Percentiles rank a stretch among this genome's conserved stretches.
Evolutionary conservation across 768 basidiomycete genomes (phyloP).

Genomic region (Asterophora lycoperdoides): DNA sequence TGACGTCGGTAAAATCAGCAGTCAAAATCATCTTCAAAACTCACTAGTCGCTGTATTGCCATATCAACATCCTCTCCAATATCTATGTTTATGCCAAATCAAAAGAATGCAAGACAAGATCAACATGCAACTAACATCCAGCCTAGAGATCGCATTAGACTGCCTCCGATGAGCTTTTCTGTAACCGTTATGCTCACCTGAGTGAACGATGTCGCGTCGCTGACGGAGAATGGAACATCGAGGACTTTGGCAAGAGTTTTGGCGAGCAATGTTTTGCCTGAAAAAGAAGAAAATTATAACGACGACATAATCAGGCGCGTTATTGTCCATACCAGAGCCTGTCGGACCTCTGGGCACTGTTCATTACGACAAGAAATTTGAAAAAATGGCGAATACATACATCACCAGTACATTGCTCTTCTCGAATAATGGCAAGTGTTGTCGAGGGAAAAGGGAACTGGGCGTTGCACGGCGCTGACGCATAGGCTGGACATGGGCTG

Average conservation of each 20-base stretch:
- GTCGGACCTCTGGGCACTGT: constrained; percentile 63
- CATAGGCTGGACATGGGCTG: constrained; percentile 64
- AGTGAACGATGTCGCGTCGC: constrained; percentile 92
- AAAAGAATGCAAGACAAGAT: not conserved
- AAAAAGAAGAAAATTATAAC: not conserved
- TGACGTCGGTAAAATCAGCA: not conserved
- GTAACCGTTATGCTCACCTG: constrained; percentile 44
- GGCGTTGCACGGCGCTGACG: constrained; percentile 31
- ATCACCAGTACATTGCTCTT: constrained; percentile 95
- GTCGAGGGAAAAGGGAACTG: constrained; percentile 37
- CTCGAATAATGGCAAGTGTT: constrained; percentile 64
- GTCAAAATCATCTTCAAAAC: constrained; percentile 12
- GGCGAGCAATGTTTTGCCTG: constrained; percentile 89
- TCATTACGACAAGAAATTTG: not conserved
- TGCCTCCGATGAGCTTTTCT: not conserved
- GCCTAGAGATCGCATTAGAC: constrained; percentile 38
- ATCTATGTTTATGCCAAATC: constrained; percentile 41
- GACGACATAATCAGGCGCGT: not conserved
- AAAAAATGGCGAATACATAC: constrained; percentile 37
- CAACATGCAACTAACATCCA: constrained; percentile 52
- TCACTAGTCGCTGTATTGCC: constrained; percentile 78
- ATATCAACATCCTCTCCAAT: constrained; percentile 97
- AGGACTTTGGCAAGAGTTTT: constrained; percentile 86
- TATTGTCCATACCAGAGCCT: constrained; percentile 58
- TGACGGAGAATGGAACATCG: constrained; percentile 91